Evolutionary conservation across 768 basidiomycete species (phyloP), one percentile per base, ranked within the genome.

Genomic region (Phallus indusiatus): DNA sequence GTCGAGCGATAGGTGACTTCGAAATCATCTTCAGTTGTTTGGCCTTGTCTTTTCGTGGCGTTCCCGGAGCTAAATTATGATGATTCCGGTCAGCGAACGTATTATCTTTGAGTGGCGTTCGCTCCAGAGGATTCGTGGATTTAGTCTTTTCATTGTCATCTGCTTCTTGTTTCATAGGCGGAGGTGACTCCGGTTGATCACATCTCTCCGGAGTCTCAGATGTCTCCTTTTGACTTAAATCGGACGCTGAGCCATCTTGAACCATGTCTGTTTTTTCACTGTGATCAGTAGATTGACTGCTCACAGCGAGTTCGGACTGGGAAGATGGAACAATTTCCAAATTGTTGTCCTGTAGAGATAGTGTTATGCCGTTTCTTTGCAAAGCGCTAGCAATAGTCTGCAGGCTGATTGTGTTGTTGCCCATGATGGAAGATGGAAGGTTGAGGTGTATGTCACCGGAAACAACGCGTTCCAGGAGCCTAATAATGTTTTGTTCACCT

Each of bases 401-500:
- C 16, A 59, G 21, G 21, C 35, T 59, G 20, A 59, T 59, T 5
- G n/a, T 47, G 10, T 37, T 33, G 17, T 28, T 24, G n/a, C 46
- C 22, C 11, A 52, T 18, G 3, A 52, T 18, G 18, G 57, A 59
- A 16, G 57, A 17, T 24, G 57, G 57, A 51, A 59, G 50, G 21
- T 42, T 59, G 52, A 59, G 50, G 24, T 59, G 35, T 17, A 59
- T 35, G 22, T 53, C 52, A 59, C 57, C 57, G 36, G 36, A 37
- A n/a, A 59, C 57, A 20, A 59, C 57, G 14, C 50, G 57, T 42
- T 59, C 57, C 28, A 59, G 34, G 16, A 59, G 57, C 17, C 57
- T 47, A 42, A 59, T 59, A 24, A 59, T 48, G 48, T 59, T 59
- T 42, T 59, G 49, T 47, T 59, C 57, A 11, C 50, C 57, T 59